phyloP scores from a whole-genome alignment of 495 filamentous ascomycete species.

The Barbatosphaeria neglecta region DNA sequence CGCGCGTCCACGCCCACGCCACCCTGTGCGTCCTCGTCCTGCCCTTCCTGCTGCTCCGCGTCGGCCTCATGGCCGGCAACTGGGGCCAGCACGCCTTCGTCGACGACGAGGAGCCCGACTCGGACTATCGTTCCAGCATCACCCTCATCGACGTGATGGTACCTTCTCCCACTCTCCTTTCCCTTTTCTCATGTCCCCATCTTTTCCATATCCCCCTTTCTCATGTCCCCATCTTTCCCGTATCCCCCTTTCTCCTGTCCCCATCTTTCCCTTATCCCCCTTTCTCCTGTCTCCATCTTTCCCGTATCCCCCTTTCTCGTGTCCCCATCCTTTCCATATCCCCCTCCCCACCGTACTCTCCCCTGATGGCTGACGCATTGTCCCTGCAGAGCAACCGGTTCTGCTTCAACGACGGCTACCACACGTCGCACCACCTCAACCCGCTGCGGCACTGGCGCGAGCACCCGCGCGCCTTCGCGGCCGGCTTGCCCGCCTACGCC shows the following conservation, averaged over 20 bases:
- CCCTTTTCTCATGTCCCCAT: no score
- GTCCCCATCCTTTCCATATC: no score
- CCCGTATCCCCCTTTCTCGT: no score
- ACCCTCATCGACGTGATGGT: conserved; percentile 63
- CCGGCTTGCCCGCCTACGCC: conserved; percentile 46
- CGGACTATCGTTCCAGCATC: conserved; percentile 60
- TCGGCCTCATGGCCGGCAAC: conserved; percentile 69
- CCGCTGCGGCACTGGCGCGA: conserved; percentile 66
- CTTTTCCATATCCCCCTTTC: conserved; percentile 1
- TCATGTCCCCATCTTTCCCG: no score
- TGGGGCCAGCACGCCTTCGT: conserved; percentile 72
- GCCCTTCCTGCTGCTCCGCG: conserved; percentile 46
- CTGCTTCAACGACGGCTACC: conserved; percentile 72
- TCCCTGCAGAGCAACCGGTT: conserved; percentile 62
- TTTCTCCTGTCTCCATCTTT: no score
- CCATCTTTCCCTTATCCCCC: no score
- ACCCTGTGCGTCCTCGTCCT: conserved; percentile 48
- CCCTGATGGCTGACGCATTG: no score
- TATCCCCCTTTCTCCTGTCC: no score
- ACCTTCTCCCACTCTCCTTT: conserved; percentile 14
- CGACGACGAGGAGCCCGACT: conserved; percentile 54
- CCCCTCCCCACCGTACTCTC: no score
- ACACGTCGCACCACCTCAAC: conserved; percentile 69
- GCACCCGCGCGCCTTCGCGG: conserved; percentile 53
- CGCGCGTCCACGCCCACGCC: conserved; percentile 31